A percentile compares a stretch with the other conserved stretches of the same genome.
These are phyloP conservation scores for Cystobasidiopsis lactophilus DNA, from an alignment of 768 basidiomycete genomes.

Conservation along the genomic window DNA sequence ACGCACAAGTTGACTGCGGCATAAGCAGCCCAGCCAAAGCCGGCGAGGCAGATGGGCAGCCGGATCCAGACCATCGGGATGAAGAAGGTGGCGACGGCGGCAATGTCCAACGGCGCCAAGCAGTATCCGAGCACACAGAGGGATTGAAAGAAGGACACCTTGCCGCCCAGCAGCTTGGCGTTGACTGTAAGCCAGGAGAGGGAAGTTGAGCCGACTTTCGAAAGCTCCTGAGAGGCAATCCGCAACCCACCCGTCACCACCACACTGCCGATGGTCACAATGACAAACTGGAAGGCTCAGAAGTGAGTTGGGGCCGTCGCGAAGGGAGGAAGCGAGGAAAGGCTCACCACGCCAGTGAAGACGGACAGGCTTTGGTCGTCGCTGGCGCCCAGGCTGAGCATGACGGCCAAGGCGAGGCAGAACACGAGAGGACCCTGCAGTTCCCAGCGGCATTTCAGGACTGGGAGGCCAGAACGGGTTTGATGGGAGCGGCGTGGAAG, in stretches of 20 bases:
- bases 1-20: conserved; percentile 4
- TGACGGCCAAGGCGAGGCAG: conserved; percentile 53
- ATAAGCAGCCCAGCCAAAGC: conserved; percentile 95
- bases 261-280: conserved; percentile 72
- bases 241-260: conserved; percentile 38
- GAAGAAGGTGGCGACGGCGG: conserved; percentile 67
- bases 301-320: conserved; percentile 17
- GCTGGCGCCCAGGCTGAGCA: conserved; percentile 72
- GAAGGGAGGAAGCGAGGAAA: too few relatives aligned
- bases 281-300: conserved; percentile 32
- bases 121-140: conserved; percentile 89
- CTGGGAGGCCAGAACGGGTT: conserved; percentile 20
- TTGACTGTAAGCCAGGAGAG: conserved; percentile 33
- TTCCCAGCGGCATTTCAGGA: too few relatives aligned
- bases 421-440: conserved; percentile 24
- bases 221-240: background rate
- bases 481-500: conserved; percentile 14
- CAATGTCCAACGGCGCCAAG: conserved; percentile 74
- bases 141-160: conserved; percentile 76
- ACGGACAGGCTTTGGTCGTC: conserved; percentile 58
- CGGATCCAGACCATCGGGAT: conserved; percentile 67
- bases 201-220: background rate
- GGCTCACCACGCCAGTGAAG: conserved; percentile 45
- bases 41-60: conserved; percentile 58
- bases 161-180: conserved; percentile 43